Base-by-base conservation (phyloP, 2,329 filamentous ascomycete genomes). In the Botryosphaeria agaves region DNA sequence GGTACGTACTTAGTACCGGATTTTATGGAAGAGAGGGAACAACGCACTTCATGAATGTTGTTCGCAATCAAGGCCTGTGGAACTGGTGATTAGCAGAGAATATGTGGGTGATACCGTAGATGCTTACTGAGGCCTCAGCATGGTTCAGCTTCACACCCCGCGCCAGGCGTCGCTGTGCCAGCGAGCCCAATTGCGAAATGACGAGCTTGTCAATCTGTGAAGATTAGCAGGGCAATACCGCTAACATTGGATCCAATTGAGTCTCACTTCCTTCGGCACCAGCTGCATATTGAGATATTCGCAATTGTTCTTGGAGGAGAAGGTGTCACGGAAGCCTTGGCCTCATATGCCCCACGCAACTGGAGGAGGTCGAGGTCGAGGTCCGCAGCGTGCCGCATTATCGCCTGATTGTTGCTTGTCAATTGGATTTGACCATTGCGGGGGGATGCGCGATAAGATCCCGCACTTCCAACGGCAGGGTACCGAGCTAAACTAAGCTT, bases 201-300 rank as follows among this genome's bases (percentile, higher is more conserved):
- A 78, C 69, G 56, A 95, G 81, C 72, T 95, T 95, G 66, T 95
- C 87, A 48, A 95, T 68, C 87, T 95, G 34, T 29, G 15, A 8
- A 26, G 9, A 15, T 4, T 16, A 17, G 4, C 9, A 20, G 26
- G 15, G 28, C 11, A n/a, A 28, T 14, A 14, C 17, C 20, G 31
- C 34, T 26, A 32, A 14, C 24, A 28, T 15, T 14, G 29, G 16
- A 23, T 5, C 17, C 14, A 18, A 20, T 9, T 18, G 28, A 27
- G 20, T 5, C 16, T 9, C 16, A 51, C 49, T 42, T 53, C 49
- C 37, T 44, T 49, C 4, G 50, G 50, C 26, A 42, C 46, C 32
- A 53, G 36, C 32, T 53, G 47, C 50, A 53, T 53, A n/a, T 32
- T 47, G 28, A 28, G n/a, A n/a, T n/a, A n/a, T n/a, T n/a, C n/a